Evolutionary conservation across 2,329 filamentous ascomycete species (phyloP).

Genomic region (Stagonosporopsis vannaccii): DNA sequence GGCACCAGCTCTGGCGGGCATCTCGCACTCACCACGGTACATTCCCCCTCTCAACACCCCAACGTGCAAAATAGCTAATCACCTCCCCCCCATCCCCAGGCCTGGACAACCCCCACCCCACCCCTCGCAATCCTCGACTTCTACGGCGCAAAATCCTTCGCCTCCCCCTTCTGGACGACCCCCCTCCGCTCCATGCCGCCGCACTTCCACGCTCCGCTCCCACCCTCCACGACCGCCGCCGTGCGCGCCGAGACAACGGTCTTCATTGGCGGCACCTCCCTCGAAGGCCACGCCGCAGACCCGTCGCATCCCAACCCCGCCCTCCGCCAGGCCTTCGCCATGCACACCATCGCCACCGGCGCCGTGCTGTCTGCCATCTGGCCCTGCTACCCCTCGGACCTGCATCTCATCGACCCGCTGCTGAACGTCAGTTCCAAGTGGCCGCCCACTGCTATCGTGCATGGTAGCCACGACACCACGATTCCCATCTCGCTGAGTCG

Average conservation of each 20-base stretch:
- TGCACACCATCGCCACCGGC: slow-evolving; percentile 23
- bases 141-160: slow-evolving; percentile 25
- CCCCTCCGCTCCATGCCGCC: slow-evolving; percentile 12
- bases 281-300: slow-evolving; percentile 26
- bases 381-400: slow-evolving; percentile 2
- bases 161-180: slow-evolving; percentile 20
- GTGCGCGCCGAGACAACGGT: slow-evolving; percentile 14
- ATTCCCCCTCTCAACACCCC: no score
- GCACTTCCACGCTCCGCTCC: slow-evolving; percentile 1
- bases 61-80: no score
- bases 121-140: slow-evolving; percentile 23
- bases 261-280: slow-evolving; percentile 23
- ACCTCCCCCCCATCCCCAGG: background rate
- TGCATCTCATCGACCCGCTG: slow-evolving; percentile 17
- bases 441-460: slow-evolving; percentile 26
- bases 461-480: slow-evolving; percentile 23
- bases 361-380: slow-evolving; percentile 18
- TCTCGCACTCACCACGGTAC: slow-evolving; percentile 19
- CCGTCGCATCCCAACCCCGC: slow-evolving; percentile 6
- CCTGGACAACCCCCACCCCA: slow-evolving; percentile 6
- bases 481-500: slow-evolving; percentile 21
- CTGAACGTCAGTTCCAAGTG: slow-evolving; percentile 12
- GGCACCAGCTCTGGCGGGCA: slow-evolving; percentile 23
- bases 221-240: background rate
- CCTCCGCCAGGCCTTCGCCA: slow-evolving; percentile 20